These are phyloP conservation scores for Colletotrichum costaricense DNA, from an alignment of 2,329 filamentous ascomycete species.

Conservation along the genomic window DNA sequence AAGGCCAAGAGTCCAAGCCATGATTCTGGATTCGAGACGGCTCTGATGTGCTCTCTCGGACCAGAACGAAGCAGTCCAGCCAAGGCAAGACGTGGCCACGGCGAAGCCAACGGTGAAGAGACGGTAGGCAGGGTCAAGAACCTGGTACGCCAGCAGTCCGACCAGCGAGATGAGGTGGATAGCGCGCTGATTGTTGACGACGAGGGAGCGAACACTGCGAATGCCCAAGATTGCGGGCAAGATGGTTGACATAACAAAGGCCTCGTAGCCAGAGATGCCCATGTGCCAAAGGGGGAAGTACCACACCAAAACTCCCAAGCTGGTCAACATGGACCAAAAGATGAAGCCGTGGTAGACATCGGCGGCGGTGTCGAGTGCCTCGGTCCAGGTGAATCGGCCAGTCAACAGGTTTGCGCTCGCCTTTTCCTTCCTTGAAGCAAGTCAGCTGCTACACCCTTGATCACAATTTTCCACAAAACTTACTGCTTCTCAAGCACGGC, in stretches of 20 bases:
- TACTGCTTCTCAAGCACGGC: constrained; percentile 79
- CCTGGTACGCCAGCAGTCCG: constrained; percentile 83
- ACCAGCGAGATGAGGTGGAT: constrained; percentile 82
- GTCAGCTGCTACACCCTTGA: neutral
- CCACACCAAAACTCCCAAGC: constrained; percentile 90
- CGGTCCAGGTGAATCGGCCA: constrained; percentile 77
- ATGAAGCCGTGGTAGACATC: constrained; percentile 95
- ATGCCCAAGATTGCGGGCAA: constrained; percentile 85
- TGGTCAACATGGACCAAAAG: constrained; percentile 96
- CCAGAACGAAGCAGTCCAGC: constrained; percentile 86
- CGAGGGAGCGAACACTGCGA: constrained; percentile 73
- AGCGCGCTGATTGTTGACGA: constrained; percentile 75
- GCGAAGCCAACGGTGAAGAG: constrained; percentile 86
- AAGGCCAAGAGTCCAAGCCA: constrained; percentile 84
- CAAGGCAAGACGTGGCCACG: constrained; percentile 82
- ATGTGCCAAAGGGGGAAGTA: constrained; percentile 99
- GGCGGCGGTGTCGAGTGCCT: constrained; percentile 82
- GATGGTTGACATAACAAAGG: constrained; percentile 84
- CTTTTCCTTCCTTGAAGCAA: constrained; percentile 74
- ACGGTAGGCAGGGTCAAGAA: constrained; percentile 77
- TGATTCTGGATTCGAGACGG: constrained; percentile 83
- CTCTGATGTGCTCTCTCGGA: constrained; percentile 79
- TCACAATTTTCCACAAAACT: constrained; percentile 47
- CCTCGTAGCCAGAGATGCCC: constrained; percentile 97
- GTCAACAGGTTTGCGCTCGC: constrained; percentile 77